Conservation (phyloP, 345 rosid species). For the Salix koriyanagi region DNA sequence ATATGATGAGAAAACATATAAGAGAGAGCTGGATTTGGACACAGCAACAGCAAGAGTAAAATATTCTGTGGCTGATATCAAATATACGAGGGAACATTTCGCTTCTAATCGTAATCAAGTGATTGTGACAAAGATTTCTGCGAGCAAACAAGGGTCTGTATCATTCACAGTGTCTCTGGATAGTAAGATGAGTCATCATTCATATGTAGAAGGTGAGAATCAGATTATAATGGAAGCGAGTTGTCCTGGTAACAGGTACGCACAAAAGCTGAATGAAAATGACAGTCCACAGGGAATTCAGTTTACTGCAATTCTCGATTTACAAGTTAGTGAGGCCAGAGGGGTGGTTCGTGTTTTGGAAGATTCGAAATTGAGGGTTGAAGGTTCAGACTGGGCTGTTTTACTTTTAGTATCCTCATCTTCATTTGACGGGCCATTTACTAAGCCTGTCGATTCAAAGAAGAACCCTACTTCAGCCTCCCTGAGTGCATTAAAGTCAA, state of each 20-base stretch:
- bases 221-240: slow-evolving; percentile 65
- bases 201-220: slow-evolving; percentile 37
- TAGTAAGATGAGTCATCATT: slow-evolving; percentile 53
- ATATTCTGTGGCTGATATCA: slow-evolving; percentile 54
- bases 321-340: slow-evolving; percentile 51
- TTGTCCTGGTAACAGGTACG: slow-evolving; percentile 68
- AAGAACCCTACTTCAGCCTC: slow-evolving; percentile 58
- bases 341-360: slow-evolving; percentile 47
- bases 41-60: slow-evolving; percentile 62
- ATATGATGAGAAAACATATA: slow-evolving; percentile 57
- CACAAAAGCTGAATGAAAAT: slow-evolving; percentile 35
- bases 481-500: slow-evolving; percentile 32
- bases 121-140: slow-evolving; percentile 60
- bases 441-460: slow-evolving; percentile 64
- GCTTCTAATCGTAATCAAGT: slow-evolving; percentile 77
- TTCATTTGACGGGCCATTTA: slow-evolving; percentile 77
- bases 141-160: slow-evolving; percentile 53
- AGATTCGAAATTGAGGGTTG: slow-evolving; percentile 61
- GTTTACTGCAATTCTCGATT: slow-evolving; percentile 68
- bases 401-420: slow-evolving; percentile 62
- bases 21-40: slow-evolving; percentile 79
- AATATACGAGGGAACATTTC: slow-evolving; percentile 60
- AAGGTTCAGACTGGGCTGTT: slow-evolving; percentile 73
- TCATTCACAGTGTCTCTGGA: slow-evolving; percentile 65
- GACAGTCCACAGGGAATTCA: slow-evolving; percentile 58